Conservation (phyloP, 129 eudicot species). For the Deinandra increscens region DNA sequence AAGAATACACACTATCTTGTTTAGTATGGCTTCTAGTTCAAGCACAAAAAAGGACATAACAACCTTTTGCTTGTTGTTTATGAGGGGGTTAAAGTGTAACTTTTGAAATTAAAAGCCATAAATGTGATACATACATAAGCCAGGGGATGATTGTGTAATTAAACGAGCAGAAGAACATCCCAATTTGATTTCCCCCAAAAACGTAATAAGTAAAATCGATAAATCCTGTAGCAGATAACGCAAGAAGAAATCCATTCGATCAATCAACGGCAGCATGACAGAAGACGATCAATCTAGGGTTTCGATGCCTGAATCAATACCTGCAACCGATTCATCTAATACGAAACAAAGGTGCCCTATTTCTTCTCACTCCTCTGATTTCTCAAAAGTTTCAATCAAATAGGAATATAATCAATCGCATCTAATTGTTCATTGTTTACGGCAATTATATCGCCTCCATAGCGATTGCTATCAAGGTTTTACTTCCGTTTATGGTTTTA, state of each 20-base stretch:
- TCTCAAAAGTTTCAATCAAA: slow-evolving; percentile 5
- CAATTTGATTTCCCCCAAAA: not conserved
- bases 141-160: slow-evolving; percentile 2
- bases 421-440: not conserved
- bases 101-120: not conserved
- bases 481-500: slow-evolving; percentile 16
- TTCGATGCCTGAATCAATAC: slow-evolving; percentile 37
- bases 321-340: slow-evolving; percentile 37
- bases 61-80: not conserved
- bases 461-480: slow-evolving; percentile 3
- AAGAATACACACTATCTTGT: too few relatives aligned
- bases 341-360: slow-evolving; percentile 64
- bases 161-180: not conserved
- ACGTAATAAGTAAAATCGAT: not conserved
- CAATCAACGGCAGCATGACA: slow-evolving; percentile 34
- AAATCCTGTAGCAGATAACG: slow-evolving; percentile 15
- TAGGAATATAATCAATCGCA: not conserved
- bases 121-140: not conserved
- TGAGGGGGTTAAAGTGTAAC: not conserved
- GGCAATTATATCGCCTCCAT: not conserved
- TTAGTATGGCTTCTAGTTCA: not conserved
- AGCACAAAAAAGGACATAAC: not conserved
- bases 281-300: slow-evolving; percentile 56
- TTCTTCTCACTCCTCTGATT: not conserved
- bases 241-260: not conserved